Conservation (phyloP, 192 early-diverging fungal species). For the Podila minutissima region DNA sequence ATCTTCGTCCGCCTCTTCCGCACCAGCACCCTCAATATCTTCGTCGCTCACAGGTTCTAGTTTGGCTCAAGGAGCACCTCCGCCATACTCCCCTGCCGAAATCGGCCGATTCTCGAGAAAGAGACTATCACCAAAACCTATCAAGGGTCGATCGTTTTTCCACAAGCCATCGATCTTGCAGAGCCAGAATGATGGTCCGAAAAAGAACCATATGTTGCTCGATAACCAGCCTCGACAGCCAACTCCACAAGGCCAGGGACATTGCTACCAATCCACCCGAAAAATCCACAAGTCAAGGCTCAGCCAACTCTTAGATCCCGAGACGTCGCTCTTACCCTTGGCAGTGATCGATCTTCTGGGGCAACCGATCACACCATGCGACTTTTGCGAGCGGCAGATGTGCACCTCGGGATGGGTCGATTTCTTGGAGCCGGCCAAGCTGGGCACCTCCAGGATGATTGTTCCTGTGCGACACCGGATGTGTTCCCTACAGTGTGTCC, state of each 20-base stretch:
- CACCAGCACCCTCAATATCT: slow-evolving; percentile 3
- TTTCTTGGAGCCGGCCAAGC: slow-evolving; percentile 38
- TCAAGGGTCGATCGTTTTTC: neutral
- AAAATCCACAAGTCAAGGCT: slow-evolving; percentile 7
- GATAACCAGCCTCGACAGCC: neutral
- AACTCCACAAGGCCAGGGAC: neutral
- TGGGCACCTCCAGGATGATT: slow-evolving; percentile 28
- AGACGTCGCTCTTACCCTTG: slow-evolving; percentile 21
- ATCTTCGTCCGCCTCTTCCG: slow-evolving; percentile 3
- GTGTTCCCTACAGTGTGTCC: slow-evolving; percentile 40
- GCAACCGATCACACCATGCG: slow-evolving; percentile 21
- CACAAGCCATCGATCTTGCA: neutral
- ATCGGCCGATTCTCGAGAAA: neutral
- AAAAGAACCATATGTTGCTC: neutral
- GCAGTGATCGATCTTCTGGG: slow-evolving; percentile 21
- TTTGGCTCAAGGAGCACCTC: neutral
- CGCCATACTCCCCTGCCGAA: neutral
- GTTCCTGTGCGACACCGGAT: slow-evolving; percentile 39
- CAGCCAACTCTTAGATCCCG: slow-evolving; percentile 28
- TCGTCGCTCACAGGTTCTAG: slow-evolving; percentile 1
- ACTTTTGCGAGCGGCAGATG: slow-evolving; percentile 39
- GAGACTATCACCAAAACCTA: neutral
- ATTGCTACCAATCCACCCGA: neutral
- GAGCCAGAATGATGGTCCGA: neutral
- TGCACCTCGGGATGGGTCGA: slow-evolving; percentile 45